Base-by-base conservation (phyloP, 371 early-diverging fungal genomes). In the Zopfochytrium polystomum region DNA sequence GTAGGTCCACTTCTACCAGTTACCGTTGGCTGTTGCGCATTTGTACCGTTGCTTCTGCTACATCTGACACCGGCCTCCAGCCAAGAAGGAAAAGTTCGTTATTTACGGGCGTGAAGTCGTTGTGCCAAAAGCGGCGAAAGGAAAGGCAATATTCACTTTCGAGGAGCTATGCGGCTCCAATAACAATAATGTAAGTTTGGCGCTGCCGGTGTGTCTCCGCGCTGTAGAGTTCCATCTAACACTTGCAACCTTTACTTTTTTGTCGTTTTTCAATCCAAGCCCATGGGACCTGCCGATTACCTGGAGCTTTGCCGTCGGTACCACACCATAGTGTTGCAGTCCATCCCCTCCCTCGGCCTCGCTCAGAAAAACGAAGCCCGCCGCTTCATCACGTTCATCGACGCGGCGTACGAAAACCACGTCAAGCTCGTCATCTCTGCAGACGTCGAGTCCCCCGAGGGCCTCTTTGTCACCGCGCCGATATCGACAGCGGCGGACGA, bases 201-300 rank as follows among this genome's bases (percentile, higher is more conserved):
- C n/a, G n/a, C n/a, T n/a, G n/a, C n/a, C n/a, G n/a, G n/a, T n/a
- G n/a, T n/a, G n/a, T n/a, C n/a, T n/a, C n/a, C n/a, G n/a, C n/a
- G n/a, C n/a, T n/a, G n/a, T n/a, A n/a, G n/a, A n/a, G n/a, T n/a
- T n/a, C n/a, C n/a, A n/a, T n/a, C n/a, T n/a, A n/a, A n/a, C n/a
- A n/a, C n/a, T n/a, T n/a, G n/a, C n/a, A n/a, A n/a, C n/a, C n/a
- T n/a, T n/a, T n/a, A n/a, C n/a, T n/a, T n/a, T n/a, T n/a, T n/a
- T n/a, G n/a, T n/a, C n/a, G n/a, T n/a, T n/a, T n/a, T n/a, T n/a
- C n/a, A 64, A 76, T 65, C 77, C 93, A 0, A 79, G 87, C 45
- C 86, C 89, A n/a, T n/a, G n/a, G n/a, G n/a, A 58, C 92, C 98
- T 0, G 90, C 92, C 0, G 98, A 97, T 70, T 97, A 92, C 67